Percentiles rank a stretch among this genome's conserved stretches.
Evolutionary conservation across 225 moss, liverwort and hornwort genomes (phyloP).

Genomic region (Polytrichum commune): DNA sequence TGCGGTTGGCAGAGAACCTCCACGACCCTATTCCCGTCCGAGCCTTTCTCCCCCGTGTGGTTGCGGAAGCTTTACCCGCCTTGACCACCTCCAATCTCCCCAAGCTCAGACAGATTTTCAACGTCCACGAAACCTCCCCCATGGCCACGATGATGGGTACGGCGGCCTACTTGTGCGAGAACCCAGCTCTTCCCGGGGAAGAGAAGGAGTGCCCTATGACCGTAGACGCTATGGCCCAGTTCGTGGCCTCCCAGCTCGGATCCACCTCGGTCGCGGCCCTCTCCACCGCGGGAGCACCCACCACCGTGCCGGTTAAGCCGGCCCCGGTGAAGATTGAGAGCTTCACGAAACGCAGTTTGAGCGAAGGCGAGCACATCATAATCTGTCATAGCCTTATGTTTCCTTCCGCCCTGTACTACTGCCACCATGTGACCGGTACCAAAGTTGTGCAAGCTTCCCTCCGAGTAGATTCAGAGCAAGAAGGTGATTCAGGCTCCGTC

Average conservation of each 20-base stretch:
- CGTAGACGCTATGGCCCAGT: slow-evolving; percentile 44
- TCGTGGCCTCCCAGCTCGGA: slow-evolving; percentile 37
- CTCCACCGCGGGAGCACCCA: slow-evolving; percentile 29
- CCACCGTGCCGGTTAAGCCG: background rate
- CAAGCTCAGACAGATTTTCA: slow-evolving; percentile 37
- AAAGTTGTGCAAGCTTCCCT: slow-evolving; percentile 49
- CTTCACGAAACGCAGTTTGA: slow-evolving; percentile 27
- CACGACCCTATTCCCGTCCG: slow-evolving; percentile 42
- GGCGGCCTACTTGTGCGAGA: slow-evolving; percentile 42
- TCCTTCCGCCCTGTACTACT: slow-evolving; percentile 43
- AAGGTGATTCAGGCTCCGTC: slow-evolving; percentile 2
- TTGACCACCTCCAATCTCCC: slow-evolving; percentile 30
- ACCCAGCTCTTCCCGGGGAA: slow-evolving; percentile 39
- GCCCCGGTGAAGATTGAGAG: slow-evolving; percentile 15
- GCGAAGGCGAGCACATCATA: slow-evolving; percentile 45
- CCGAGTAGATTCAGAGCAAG: background rate
- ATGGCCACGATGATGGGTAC: slow-evolving; percentile 53
- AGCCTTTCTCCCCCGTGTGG: slow-evolving; percentile 35
- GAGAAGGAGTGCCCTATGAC: slow-evolving; percentile 30
- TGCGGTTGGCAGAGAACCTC: slow-evolving; percentile 29
- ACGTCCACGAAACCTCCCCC: slow-evolving; percentile 18
- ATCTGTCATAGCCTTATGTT: slow-evolving; percentile 51
- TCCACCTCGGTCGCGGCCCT: slow-evolving; percentile 25
- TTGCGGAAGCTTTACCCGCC: slow-evolving; percentile 22
- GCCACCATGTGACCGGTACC: slow-evolving; percentile 47